A percentile compares a stretch with the other conserved stretches of the same genome.
Evolutionary conservation across 2,329 filamentous ascomycete genomes (phyloP).

Genomic region (Dichotomopilus funicola): DNA sequence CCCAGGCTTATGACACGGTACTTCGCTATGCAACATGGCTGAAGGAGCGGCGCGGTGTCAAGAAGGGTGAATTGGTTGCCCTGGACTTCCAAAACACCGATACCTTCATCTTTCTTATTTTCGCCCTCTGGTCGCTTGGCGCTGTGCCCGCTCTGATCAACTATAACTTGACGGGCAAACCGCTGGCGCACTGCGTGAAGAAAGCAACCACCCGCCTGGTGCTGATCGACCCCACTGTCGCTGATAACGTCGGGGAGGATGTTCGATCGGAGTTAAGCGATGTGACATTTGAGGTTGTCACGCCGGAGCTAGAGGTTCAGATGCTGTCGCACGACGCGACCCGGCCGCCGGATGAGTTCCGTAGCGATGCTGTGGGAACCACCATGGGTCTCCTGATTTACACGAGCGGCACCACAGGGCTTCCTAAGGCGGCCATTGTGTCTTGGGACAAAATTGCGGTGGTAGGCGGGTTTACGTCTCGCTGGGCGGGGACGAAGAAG

Average conservation of each 20-base stretch:
- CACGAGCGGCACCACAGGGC: constrained; percentile 77
- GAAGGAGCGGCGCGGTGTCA: constrained; percentile 54
- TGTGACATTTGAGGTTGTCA: constrained; percentile 57
- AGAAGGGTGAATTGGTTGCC: constrained; percentile 69
- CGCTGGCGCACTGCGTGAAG: constrained; percentile 67
- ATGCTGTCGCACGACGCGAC: constrained; percentile 45
- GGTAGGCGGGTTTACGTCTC: constrained; percentile 45
- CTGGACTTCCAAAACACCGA: constrained; percentile 77
- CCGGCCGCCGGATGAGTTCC: constrained; percentile 52
- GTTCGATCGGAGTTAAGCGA: constrained; percentile 43
- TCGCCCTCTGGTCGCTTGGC: constrained; percentile 77
- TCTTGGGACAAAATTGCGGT: constrained; percentile 61
- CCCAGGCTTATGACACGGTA: constrained; percentile 63
- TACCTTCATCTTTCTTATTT: constrained; percentile 66
- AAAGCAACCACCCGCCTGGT: constrained; percentile 61
- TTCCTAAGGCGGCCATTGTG: constrained; percentile 74
- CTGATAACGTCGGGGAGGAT: constrained; percentile 50
- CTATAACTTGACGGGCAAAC: constrained; percentile 68
- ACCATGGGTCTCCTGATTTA: constrained; percentile 72
- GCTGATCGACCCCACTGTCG: constrained; percentile 59
- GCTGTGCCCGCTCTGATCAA: constrained; percentile 83
- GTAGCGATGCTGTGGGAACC: constrained; percentile 42
- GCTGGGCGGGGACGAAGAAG: constrained; percentile 51
- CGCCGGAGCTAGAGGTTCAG: constrained; percentile 49
- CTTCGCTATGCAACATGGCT: constrained; percentile 73